Evolutionary conservation across 1,284 basidiomycete genomes (phyloP), one percentile per base, ranked within the genome.

Genomic region (Thelephora terrestris): DNA sequence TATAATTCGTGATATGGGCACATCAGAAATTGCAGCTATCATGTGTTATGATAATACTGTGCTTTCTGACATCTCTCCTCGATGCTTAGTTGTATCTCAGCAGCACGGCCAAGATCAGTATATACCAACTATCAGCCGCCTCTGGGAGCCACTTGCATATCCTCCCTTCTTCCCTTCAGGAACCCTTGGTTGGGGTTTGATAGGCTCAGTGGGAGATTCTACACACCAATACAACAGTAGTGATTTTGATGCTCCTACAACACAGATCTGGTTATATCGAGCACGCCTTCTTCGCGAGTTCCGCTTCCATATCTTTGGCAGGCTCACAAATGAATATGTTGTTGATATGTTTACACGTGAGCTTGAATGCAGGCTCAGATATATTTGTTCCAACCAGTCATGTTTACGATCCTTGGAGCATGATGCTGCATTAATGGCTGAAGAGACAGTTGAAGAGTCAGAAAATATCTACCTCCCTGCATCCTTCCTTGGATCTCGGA

Each of bases 321-420:
- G 63, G 0, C 48, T 70, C 0, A 49, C 59, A 0, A 62, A 63
- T 48, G 63, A 70, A 47, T 70, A 70, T 44, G 21, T 65, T 10
- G 61, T 66, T 20, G 65, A 69, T 42, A 69, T 68, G 65, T 69
- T 62, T 47, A 61, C 56, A 0, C 55, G 62, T 1, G 57, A 60
- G 29, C 47, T 64, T 0, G 64, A 68, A 39, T 49, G 50, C 2
- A 53, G 61, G 1, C 49, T 67, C 2, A 39, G 53, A 12, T 69
- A 65, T 43, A 67, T 70, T 27, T 55, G 57, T 1, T 20, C 25
- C 1, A 62, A 65, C 40, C 65, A 67, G 64, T 27, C 25, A 38
- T 21, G 37, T 21, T 17, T 38, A 17, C 12, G 37, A 12, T 17
- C 37, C 20, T 50, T 45, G 1, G 46, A 44, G 10, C 53, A 58